A percentile compares a stretch with the other conserved stretches of the same genome.
These are phyloP conservation scores for Aegilops tauschii DNA, from an alignment of 176 grass and related monocot genomes.

Conservation along the genomic window DNA sequence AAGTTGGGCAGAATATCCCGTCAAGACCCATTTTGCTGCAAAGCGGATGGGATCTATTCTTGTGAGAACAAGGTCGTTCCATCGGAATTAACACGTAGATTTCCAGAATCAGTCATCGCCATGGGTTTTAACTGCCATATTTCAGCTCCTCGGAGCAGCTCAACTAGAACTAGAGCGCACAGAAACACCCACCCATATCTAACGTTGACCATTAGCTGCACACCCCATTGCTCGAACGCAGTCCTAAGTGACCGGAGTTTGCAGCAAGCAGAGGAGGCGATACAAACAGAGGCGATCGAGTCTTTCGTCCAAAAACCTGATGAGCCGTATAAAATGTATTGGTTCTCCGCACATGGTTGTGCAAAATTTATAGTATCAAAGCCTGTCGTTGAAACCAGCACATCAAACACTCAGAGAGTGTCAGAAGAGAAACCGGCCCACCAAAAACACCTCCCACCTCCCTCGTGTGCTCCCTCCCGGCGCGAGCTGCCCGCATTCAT, in stretches of 20 bases:
- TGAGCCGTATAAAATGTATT: background rate
- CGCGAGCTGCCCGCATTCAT: too few species aligned
- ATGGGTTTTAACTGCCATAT: background rate
- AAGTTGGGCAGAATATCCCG: too few species aligned
- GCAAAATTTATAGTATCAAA: background rate
- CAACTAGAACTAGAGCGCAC: background rate
- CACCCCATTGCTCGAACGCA: background rate
- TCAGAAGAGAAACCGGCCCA: background rate
- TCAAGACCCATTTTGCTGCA: too few species aligned
- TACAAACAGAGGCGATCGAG: background rate
- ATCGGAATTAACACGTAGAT: background rate
- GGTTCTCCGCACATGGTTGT: background rate
- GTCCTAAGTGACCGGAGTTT: background rate
- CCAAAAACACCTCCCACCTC: too few species aligned
- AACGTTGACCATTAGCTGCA: background rate
- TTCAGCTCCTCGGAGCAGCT: background rate
- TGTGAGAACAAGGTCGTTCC: too few species aligned
- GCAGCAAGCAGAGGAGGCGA: background rate
- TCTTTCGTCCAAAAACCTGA: background rate
- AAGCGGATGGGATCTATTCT: too few species aligned
- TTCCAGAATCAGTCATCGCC: background rate
- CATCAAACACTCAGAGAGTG: background rate
- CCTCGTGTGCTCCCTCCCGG: too few species aligned
- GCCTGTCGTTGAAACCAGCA: background rate
- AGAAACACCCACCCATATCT: background rate